Conservation (phyloP, 2,329 filamentous ascomycete species). For the Aspergillus sp. region DNA sequence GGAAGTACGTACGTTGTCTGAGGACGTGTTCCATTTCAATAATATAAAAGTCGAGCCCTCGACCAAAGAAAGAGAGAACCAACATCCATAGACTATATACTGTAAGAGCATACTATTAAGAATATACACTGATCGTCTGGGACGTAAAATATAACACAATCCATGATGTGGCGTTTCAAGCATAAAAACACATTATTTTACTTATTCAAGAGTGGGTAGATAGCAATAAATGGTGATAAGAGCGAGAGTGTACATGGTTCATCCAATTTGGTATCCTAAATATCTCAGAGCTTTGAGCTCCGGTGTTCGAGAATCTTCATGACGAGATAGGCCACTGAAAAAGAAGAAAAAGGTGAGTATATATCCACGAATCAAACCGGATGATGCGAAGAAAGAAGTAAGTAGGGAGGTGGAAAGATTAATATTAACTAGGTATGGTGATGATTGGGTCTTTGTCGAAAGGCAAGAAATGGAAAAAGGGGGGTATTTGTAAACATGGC, state of each 20-base stretch:
- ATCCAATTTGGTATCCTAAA: slow-evolving; percentile 4
- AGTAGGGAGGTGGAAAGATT: not conserved
- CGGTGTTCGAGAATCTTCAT: slow-evolving; percentile 7
- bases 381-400: not conserved
- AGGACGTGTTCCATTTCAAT: not conserved
- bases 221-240: not conserved
- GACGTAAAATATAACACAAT: not conserved
- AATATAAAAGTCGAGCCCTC: not conserved
- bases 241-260: not conserved
- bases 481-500: too few relatives aligned
- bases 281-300: not conserved
- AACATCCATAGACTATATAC: not conserved
- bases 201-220: not conserved
- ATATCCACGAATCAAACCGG: not conserved
- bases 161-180: too few relatives aligned
- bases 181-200: not conserved
- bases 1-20: not conserved
- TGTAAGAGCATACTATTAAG: not conserved
- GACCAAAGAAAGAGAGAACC: too few relatives aligned
- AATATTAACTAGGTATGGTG: not conserved
- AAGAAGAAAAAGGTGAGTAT: not conserved
- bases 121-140: not conserved
- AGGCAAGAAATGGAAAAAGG: too few relatives aligned
- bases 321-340: slow-evolving; percentile 2
- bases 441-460: too few relatives aligned